A percentile compares a stretch with the other conserved stretches of the same genome.
These are phyloP conservation scores for Aspergillus sp. DNA, from an alignment of 2,329 filamentous ascomycete genomes.

Conservation along the genomic window DNA sequence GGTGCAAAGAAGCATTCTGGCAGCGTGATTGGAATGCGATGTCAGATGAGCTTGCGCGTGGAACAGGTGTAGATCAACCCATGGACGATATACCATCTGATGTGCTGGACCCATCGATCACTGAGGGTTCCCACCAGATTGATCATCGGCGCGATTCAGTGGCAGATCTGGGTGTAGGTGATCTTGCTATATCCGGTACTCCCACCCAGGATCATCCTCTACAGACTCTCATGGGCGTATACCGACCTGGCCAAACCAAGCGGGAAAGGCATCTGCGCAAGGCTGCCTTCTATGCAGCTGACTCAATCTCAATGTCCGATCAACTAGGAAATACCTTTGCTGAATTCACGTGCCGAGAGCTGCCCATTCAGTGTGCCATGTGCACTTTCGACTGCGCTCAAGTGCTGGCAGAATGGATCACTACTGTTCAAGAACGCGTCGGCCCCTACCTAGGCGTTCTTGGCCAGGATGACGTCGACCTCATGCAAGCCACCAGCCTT, in stretches of 20 bases:
- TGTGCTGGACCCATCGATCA: constrained; percentile 32
- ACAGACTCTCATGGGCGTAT: constrained; percentile 33
- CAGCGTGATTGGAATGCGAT: constrained; percentile 90
- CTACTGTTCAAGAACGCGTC: constrained; percentile 90
- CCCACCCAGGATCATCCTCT: constrained; percentile 38
- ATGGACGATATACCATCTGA: constrained; percentile 52
- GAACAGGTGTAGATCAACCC: constrained; percentile 73
- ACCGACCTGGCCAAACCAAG: constrained; percentile 55
- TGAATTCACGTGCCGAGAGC: constrained; percentile 78
- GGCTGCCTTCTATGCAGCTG: constrained; percentile 92
- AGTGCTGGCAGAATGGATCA: constrained; percentile 91
- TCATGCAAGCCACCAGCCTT: constrained; percentile 77
- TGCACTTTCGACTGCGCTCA: constrained; percentile 94
- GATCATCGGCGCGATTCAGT: constrained; percentile 38
- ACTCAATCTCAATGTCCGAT: constrained; percentile 85
- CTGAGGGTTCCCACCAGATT: constrained; percentile 19
- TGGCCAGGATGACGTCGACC: constrained; percentile 78
- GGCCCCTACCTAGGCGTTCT: constrained; percentile 84
- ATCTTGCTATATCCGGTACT: constrained; percentile 41
- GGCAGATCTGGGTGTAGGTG: constrained; percentile 38
- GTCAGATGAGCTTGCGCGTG: constrained; percentile 80
- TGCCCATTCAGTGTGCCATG: constrained; percentile 87
- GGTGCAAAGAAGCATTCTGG: constrained; percentile 92
- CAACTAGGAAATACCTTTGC: constrained; percentile 83
- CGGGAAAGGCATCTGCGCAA: constrained; percentile 87